A percentile compares a stretch with the other conserved stretches of the same genome.
Evolutionary conservation across 202 grass and related monocot species (phyloP).

Genomic region (Bolboschoenoplectus hybrid): DNA sequence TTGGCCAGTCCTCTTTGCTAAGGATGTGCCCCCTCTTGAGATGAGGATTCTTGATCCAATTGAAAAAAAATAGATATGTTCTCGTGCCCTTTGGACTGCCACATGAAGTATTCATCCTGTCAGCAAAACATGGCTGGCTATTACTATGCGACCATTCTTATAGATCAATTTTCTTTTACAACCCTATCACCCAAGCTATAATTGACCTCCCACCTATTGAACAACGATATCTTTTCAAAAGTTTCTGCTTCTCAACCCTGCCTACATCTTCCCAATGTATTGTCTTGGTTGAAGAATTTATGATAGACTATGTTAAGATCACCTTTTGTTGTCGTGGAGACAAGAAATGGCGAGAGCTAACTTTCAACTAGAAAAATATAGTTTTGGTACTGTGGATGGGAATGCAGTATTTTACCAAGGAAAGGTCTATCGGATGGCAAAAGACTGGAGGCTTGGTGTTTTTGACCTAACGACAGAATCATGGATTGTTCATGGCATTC

Average conservation of each 20-base stretch:
- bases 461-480: conserved; percentile 1
- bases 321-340: neutral
- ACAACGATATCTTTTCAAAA: neutral
- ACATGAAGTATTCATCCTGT: neutral
- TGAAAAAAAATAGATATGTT: neutral
- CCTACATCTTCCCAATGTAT: neutral
- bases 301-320: neutral
- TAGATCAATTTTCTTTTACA: neutral
- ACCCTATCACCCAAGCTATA: neutral
- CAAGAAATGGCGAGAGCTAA: neutral
- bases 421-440: neutral
- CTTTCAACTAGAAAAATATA: neutral
- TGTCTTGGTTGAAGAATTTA: neutral
- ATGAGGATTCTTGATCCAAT: neutral
- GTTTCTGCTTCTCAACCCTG: neutral
- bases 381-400: neutral
- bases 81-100: neutral
- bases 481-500: conserved; percentile 6
- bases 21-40: neutral
- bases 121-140: neutral
- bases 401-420: conserved; percentile 1
- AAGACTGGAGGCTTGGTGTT: neutral
- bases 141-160: neutral
- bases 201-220: neutral
- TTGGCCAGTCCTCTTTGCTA: neutral